Percentiles rank a stretch among this genome's conserved stretches.
Evolutionary conservation across 1,284 basidiomycete genomes (phyloP).

Genomic region (Fistulinella cinereoalba): DNA sequence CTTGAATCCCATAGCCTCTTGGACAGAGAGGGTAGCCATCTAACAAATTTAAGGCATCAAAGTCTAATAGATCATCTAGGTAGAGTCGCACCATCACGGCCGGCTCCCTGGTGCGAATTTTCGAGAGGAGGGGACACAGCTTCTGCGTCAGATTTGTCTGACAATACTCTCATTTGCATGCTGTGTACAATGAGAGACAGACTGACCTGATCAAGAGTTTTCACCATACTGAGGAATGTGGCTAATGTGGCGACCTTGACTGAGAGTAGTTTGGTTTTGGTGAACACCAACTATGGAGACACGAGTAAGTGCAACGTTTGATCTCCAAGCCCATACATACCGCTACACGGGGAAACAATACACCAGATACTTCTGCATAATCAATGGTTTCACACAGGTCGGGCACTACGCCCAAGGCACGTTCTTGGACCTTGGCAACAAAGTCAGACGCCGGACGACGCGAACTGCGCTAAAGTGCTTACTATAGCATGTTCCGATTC

Average conservation of each 20-base stretch:
- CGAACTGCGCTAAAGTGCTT: slow-evolving; percentile 20
- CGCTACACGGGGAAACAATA: slow-evolving; percentile 84
- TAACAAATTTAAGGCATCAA: slow-evolving; percentile 29
- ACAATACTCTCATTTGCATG: slow-evolving; percentile 12
- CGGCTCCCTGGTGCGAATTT: slow-evolving; percentile 94
- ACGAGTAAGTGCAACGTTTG: slow-evolving; percentile 10
- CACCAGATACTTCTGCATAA: slow-evolving; percentile 85
- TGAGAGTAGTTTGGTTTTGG: slow-evolving; percentile 80
- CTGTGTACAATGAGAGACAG: neutral
- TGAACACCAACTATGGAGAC: slow-evolving; percentile 72
- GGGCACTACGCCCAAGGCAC: slow-evolving; percentile 83
- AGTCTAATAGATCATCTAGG: neutral
- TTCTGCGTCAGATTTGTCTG: slow-evolving; percentile 88
- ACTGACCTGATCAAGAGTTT: slow-evolving; percentile 85
- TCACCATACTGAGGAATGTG: slow-evolving; percentile 91
- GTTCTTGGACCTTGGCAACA: slow-evolving; percentile 76
- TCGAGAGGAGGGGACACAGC: slow-evolving; percentile 88
- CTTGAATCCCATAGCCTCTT: slow-evolving; percentile 96
- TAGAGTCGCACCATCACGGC: slow-evolving; percentile 74
- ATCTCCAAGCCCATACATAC: slow-evolving; percentile 45
- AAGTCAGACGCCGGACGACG: slow-evolving; percentile 2
- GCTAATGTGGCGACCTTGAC: slow-evolving; percentile 89
- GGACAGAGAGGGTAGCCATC: slow-evolving; percentile 91
- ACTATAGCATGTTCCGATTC: slow-evolving; percentile 88
- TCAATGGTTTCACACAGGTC: slow-evolving; percentile 91